Conservation (phyloP, 305 asterid genomes). For the Fraxinus floribunda region DNA sequence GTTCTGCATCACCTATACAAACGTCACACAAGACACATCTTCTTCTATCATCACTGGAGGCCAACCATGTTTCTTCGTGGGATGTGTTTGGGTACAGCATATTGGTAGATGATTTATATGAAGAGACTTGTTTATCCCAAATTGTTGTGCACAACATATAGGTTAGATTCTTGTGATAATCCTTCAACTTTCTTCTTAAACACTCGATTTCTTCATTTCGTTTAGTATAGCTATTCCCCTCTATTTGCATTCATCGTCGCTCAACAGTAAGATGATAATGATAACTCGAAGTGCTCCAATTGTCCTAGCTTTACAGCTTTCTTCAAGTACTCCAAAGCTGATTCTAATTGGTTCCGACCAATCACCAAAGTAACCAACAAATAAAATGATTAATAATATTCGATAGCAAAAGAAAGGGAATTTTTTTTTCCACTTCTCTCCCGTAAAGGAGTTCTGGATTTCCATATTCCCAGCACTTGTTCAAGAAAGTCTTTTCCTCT, state of each 20-base stretch:
- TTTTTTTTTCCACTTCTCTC: slow-evolving; percentile 10
- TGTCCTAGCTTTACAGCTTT: slow-evolving; percentile 30
- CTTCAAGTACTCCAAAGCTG: slow-evolving; percentile 17
- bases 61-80: neutral
- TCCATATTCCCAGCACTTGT: neutral
- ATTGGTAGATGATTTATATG: neutral
- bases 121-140: slow-evolving; percentile 6
- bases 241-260: neutral
- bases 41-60: neutral
- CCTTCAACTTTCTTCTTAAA: neutral
- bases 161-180: neutral
- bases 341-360: neutral
- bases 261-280: slow-evolving; percentile 10
- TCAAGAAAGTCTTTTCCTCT: slow-evolving; percentile 7
- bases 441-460: slow-evolving; percentile 23
- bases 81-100: neutral
- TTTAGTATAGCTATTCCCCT: slow-evolving; percentile 13
- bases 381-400: neutral
- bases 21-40: slow-evolving; percentile 8
- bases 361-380: slow-evolving; percentile 23
- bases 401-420: neutral
- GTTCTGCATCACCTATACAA: slow-evolving; percentile 23
- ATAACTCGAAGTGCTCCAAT: slow-evolving; percentile 21
- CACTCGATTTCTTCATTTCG: neutral
- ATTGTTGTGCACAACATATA: neutral